Evolutionary conservation across 192 early-diverging fungal species (phyloP), one percentile per base, ranked within the genome.

Genomic region (Entomortierella beljakovae): DNA sequence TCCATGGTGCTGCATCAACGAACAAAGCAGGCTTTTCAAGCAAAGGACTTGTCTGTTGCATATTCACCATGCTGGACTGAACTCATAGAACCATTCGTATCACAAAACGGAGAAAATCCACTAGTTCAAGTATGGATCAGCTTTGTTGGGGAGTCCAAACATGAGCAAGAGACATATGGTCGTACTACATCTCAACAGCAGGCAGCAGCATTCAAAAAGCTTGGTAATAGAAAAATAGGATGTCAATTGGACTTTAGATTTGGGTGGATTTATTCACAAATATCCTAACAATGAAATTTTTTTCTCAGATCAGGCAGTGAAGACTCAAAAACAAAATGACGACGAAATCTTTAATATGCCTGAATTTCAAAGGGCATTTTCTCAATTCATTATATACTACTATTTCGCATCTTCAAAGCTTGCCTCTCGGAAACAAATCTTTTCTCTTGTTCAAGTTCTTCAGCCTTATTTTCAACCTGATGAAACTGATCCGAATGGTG

Each of bases 1-100:
- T 53, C 40, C 22, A 79, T 79, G 75, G 75, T 79, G 75, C 75
- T 79, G 62, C 75, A 79, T 70, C 75, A 79, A 54, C 55, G 68
- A 57, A 79, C 75, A 34, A 79, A 79, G 67, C 75, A 79, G 67
- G 75, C 75, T 22, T 79, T 79, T 51, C 75, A 79, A 62, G 34
- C 75, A 25, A 79, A 79, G 57, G 75, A 79, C 62, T 68, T 70
- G 31, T 79, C 75, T 29, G 75, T 79, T 29, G 49, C 75, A 11
- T 79, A 79, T 43, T 43, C 68, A 6, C 48, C 48, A 13, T 64
- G 61, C 57, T 79, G 75, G 75, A 70, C 75, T 2, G 34, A 49
- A 0, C 60, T 79, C 22, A 11, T 53, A 13, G 61, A 54, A n/a
- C 75, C 75, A 10, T 79, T 79, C 31, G 22, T 15, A 11, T 20